Percentiles rank a stretch among this genome's conserved stretches.
Conservation (phyloP, 2,329 filamentous ascomycete species). For the Paecilomyces niveus region DNA sequence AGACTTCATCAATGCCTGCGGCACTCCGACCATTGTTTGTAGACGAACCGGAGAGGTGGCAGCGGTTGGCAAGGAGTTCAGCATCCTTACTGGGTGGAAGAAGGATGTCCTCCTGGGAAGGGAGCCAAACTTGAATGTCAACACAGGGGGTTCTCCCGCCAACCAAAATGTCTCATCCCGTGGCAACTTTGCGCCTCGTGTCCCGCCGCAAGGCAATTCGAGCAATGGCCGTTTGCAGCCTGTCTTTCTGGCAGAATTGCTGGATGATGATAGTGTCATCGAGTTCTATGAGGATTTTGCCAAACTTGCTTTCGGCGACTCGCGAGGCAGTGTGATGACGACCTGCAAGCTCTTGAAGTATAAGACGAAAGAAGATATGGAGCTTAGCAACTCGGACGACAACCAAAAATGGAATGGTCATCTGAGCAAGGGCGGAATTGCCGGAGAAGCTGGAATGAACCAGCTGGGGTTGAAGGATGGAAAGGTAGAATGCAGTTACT, state of each 20-base stretch:
- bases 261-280: constrained; percentile 88
- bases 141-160: constrained; percentile 53
- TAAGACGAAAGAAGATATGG: constrained; percentile 59
- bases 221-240: constrained; percentile 56
- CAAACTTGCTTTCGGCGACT: constrained; percentile 84
- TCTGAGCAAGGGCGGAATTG: constrained; percentile 39
- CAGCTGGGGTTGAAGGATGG: constrained; percentile 74
- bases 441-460: constrained; percentile 61
- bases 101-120: constrained; percentile 83
- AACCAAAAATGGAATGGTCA: constrained; percentile 40
- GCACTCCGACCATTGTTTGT: constrained; percentile 86
- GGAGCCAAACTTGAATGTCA: constrained; percentile 80
- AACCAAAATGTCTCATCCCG: constrained; percentile 28
- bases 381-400: constrained; percentile 37
- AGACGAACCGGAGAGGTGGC: constrained; percentile 91
- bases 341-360: constrained; percentile 88
- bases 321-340: constrained; percentile 73
- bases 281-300: constrained; percentile 96
- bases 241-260: constrained; percentile 83
- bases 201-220: constrained; percentile 26
- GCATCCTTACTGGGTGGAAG: constrained; percentile 89
- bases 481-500: constrained; percentile 90
- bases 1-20: constrained; percentile 80
- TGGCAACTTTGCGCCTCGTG: constrained; percentile 44
- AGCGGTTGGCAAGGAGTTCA: constrained; percentile 92